Evolutionary conservation across 306 rosid species (phyloP), one percentile per base, ranked within the genome.

Genomic region (Castanea mollissima): DNA sequence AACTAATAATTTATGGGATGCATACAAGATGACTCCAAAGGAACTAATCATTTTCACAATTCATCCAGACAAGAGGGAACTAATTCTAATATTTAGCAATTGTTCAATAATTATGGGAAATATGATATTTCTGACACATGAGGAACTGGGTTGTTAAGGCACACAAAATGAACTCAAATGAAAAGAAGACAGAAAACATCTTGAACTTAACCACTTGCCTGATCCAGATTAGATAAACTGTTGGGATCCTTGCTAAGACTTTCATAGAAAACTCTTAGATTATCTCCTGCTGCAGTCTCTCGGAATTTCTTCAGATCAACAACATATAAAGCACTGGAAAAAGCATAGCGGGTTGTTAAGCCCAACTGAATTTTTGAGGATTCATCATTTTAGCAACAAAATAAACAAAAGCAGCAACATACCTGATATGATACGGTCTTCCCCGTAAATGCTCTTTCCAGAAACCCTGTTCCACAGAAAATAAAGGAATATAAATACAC

Each of bases 211-310:
- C 73, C 76, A 78, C 94, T 83, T 75, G 88, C 99, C 96, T 96
- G 99, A 90, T 96, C 99, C 84, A 96, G 85, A 86, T 96, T 96
- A 59, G 99, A 49, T 74, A 96, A 83, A 93, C 99, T 93, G 82
- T 96, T 93, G 6, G 99, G 99, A 84, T 96, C 99, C 93, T 93
- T 96, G 85, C 99, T 96, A 62, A 96, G 99, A 81, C 93, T 91
- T 86, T 96, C 99, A 57, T 96, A 96, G 89, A 96, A 88, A 80
- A 96, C 99, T 85, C 99, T 88, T n/a, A 96, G 97, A 86, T 96
- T 91, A 86, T 96, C 99, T 86, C 99, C 98, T 12, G 99, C 96
- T 32, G 99, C 99, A 73, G 99, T 95, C 87, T 93, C 96, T 74
- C 98, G 90, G 79, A 95, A 93, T 88, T 90, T 96, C 89, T 91